Evolutionary conservation across 1,284 basidiomycete genomes (phyloP).

Genomic region (Xerocomus nothofagi): DNA sequence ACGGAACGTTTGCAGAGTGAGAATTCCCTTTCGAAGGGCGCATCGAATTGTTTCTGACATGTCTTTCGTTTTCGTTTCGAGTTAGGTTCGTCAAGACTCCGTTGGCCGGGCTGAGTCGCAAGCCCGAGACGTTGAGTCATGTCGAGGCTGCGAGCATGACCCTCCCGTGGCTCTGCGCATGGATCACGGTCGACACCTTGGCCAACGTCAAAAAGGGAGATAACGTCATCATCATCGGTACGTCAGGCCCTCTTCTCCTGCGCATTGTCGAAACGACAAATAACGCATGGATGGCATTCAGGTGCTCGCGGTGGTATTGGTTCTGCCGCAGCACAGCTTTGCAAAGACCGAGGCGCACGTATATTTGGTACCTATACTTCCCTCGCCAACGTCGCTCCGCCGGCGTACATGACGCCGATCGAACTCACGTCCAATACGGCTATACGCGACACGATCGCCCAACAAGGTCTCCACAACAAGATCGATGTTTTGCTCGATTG

Average conservation of each 20-base stretch:
- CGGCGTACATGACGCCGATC: conserved; percentile 33
- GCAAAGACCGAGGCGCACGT: conserved; percentile 32
- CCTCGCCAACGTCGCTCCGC: conserved; percentile 22
- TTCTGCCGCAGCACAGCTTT: conserved; percentile 36
- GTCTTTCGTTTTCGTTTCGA: not conserved
- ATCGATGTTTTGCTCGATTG: conserved; percentile 37
- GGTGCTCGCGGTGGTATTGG: conserved; percentile 38
- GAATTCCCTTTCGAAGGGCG: not conserved
- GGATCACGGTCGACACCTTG: conserved; percentile 38
- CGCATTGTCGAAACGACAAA: not conserved
- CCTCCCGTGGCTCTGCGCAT: conserved; percentile 38
- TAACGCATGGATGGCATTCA: conserved; percentile 4
- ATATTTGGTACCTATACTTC: conserved; percentile 39
- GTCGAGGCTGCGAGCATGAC: conserved; percentile 35
- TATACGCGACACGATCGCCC: conserved; percentile 32
- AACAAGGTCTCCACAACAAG: conserved; percentile 31
- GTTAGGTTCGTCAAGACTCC: conserved; percentile 34
- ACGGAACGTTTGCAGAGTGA: conserved; percentile 38
- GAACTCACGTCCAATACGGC: conserved; percentile 32
- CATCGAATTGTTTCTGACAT: not conserved
- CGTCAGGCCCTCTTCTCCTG: not conserved
- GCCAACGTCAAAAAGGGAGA: conserved; percentile 35
- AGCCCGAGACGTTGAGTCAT: conserved; percentile 30
- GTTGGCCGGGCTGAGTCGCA: conserved; percentile 30
- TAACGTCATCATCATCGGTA: conserved; percentile 36